Evolutionary conservation across 441 rosid genomes (phyloP).

Genomic region (Erodium moschatum): DNA sequence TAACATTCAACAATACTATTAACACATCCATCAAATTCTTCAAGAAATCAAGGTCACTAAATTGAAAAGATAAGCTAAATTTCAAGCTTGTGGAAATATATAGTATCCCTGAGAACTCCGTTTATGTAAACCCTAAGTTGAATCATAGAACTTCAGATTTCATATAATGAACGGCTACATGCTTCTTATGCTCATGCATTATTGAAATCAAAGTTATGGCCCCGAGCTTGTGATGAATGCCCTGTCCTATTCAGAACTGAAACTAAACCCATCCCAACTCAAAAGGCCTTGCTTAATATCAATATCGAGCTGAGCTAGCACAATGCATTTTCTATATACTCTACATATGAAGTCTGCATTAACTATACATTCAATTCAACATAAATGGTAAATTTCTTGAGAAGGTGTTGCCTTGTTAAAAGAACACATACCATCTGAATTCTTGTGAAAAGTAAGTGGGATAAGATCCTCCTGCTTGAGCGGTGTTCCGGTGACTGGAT

Average conservation of each 20-base stretch:
- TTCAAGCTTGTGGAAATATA: slow-evolving; percentile 5
- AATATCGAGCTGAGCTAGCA: background rate
- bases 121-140: background rate
- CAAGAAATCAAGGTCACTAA: background rate
- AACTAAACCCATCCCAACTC: background rate
- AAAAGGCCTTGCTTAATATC: background rate
- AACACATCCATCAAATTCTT: slow-evolving; percentile 2
- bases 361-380: slow-evolving; percentile 5
- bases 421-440: slow-evolving; percentile 52
- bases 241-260: background rate
- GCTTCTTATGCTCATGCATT: background rate
- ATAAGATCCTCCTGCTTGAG: slow-evolving; percentile 68
- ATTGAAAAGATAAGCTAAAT: slow-evolving; percentile 2
- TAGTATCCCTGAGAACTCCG: background rate
- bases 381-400: background rate
- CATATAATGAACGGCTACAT: background rate
- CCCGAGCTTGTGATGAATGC: background rate
- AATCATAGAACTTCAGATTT: background rate
- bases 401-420: background rate
- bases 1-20: slow-evolving; percentile 2
- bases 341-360: background rate
- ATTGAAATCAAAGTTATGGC: background rate
- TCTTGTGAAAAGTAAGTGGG: slow-evolving; percentile 69
- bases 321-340: background rate
- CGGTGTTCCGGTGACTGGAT: slow-evolving; percentile 72